Evolutionary conservation across 1,139 yeast genomes (phyloP).

Genomic region (Yamadazyma taylorii): DNA sequence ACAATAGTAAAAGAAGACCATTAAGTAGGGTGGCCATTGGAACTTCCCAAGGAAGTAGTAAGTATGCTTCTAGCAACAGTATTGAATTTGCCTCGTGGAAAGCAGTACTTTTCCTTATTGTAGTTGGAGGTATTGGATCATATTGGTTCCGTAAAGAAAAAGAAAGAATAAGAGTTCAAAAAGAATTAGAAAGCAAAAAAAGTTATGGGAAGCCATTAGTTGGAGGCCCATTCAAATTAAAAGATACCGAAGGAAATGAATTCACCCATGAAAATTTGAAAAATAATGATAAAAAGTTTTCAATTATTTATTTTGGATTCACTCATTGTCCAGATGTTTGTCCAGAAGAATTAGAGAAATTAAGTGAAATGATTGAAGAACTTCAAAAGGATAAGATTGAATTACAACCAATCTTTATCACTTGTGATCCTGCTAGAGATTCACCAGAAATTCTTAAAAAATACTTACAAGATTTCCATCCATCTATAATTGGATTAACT

Average conservation of each 20-base stretch:
- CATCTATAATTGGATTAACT: slow-evolving; percentile 83
- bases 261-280: slow-evolving; percentile 77
- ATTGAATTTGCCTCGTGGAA: slow-evolving; percentile 88
- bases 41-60: slow-evolving; percentile 28
- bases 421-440: slow-evolving; percentile 97
- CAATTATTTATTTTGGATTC: slow-evolving; percentile 88
- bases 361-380: slow-evolving; percentile 73
- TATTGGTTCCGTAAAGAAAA: slow-evolving; percentile 72
- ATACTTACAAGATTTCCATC: slow-evolving; percentile 85
- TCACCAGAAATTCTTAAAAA: slow-evolving; percentile 77
- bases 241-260: slow-evolving; percentile 65
- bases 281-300: slow-evolving; percentile 52
- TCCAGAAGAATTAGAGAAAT: slow-evolving; percentile 93
- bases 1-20: slow-evolving; percentile 31
- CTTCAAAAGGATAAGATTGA: slow-evolving; percentile 60
- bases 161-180: slow-evolving; percentile 68
- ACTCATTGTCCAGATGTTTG: slow-evolving; percentile 98
- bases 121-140: slow-evolving; percentile 69
- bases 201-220: slow-evolving; percentile 90
- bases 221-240: slow-evolving; percentile 82
- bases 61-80: slow-evolving; percentile 34
- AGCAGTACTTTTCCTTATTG: slow-evolving; percentile 65
- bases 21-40: slow-evolving; percentile 52
- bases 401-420: slow-evolving; percentile 83
- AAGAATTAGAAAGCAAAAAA: slow-evolving; percentile 79